These are phyloP conservation scores for Letharia lupina DNA, from an alignment of 495 filamentous ascomycete species.

Conservation along the genomic window DNA sequence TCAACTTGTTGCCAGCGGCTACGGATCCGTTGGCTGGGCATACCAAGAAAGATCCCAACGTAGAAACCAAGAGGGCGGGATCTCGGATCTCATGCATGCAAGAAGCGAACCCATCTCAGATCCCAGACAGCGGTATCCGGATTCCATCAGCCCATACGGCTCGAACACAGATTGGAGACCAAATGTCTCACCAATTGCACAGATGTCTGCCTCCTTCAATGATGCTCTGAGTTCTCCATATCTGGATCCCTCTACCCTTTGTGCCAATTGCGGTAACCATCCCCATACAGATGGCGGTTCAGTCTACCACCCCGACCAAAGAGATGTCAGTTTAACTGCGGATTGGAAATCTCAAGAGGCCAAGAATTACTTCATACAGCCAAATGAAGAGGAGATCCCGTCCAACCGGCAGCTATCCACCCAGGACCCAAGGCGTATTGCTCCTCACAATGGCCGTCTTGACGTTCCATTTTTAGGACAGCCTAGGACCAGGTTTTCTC, in stretches of 20 bases:
- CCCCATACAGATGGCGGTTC: neutral
- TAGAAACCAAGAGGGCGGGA: neutral
- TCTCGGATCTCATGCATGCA: neutral
- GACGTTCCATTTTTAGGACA: neutral
- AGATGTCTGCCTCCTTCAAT: neutral
- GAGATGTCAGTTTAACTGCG: neutral
- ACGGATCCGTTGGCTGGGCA: neutral
- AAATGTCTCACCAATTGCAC: neutral
- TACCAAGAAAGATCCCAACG: neutral
- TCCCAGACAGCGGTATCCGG: neutral
- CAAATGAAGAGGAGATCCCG: neutral
- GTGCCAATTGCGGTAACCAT: neutral
- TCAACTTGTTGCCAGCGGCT: neutral
- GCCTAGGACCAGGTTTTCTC: neutral
- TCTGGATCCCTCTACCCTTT: neutral
- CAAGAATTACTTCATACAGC: neutral
- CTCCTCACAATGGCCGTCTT: neutral
- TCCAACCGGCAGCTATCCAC: neutral
- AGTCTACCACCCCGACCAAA: neutral
- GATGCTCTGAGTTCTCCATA: neutral
- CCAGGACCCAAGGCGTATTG: neutral
- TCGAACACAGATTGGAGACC: neutral
- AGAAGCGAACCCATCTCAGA: neutral
- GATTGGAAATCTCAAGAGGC: neutral
- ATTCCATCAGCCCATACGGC: neutral